These are phyloP conservation scores for Zalaria sp. DNA, from an alignment of 2,329 filamentous ascomycete genomes.

Conservation along the genomic window DNA sequence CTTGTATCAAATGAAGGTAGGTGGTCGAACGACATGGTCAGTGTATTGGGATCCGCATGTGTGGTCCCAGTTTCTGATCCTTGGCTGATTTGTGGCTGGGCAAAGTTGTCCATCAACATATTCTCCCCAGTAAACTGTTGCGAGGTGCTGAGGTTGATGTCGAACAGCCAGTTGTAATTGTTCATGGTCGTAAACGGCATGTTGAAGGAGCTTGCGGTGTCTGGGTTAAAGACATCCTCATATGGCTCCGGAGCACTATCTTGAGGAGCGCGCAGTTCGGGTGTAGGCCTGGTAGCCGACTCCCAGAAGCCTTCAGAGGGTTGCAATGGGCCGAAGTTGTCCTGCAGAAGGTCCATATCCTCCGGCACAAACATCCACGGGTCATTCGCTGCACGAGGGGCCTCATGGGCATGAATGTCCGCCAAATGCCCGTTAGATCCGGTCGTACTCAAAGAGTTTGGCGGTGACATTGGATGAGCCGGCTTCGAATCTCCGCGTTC, in stretches of 20 bases:
- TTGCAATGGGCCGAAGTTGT: not conserved
- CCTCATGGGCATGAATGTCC: not conserved
- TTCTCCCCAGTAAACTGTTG: not conserved
- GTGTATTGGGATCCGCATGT: not conserved
- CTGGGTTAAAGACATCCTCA: constrained; percentile 44
- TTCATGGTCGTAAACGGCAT: constrained; percentile 49
- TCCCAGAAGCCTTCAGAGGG: too few relatives aligned
- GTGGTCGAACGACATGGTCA: not conserved
- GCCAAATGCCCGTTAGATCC: not conserved
- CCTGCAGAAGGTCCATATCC: not conserved
- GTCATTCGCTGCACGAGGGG: not conserved
- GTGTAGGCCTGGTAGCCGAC: not conserved
- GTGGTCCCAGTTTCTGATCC: not conserved
- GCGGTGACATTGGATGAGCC: constrained; percentile 1
- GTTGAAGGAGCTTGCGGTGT: constrained; percentile 51
- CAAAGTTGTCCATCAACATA: not conserved
- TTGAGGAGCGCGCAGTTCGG: not conserved
- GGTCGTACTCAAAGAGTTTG: not conserved
- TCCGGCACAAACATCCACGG: not conserved
- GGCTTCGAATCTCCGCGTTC: constrained; percentile 4
- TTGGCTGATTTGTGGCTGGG: not conserved
- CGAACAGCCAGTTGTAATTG: constrained; percentile 51
- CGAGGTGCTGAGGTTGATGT: constrained; percentile 11
- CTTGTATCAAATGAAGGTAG: not conserved
- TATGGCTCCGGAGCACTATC: constrained; percentile 21